These are phyloP conservation scores for Mucuna pruriens DNA, from an alignment of 306 rosid species.

Conservation along the genomic window DNA sequence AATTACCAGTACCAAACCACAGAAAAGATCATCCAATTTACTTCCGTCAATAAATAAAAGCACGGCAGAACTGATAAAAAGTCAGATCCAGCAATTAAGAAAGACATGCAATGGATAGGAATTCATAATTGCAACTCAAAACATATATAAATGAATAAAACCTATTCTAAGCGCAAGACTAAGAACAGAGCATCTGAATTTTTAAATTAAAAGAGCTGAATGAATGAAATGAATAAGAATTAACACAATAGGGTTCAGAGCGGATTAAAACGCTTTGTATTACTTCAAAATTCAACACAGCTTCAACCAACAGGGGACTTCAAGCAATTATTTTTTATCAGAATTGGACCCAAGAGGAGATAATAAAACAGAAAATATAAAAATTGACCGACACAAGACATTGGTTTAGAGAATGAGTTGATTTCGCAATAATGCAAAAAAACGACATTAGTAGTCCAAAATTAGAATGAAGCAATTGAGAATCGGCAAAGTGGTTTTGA, in stretches of 20 bases:
- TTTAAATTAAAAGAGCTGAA: background rate
- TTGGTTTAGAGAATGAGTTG: conserved; percentile 11
- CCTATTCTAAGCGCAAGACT: background rate
- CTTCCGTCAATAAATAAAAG: background rate
- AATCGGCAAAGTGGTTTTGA: background rate
- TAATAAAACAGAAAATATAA: background rate
- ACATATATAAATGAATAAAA: background rate
- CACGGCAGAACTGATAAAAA: conserved; percentile 39
- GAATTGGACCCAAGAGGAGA: background rate
- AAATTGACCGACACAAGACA: conserved; percentile 47
- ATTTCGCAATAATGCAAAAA: conserved; percentile 32
- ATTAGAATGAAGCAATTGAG: background rate
- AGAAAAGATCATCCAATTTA: background rate
- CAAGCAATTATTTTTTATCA: conserved; percentile 17
- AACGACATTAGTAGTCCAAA: conserved; percentile 20
- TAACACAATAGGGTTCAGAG: conserved; percentile 2
- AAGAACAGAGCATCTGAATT: background rate
- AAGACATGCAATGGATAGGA: conserved; percentile 58
- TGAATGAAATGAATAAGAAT: background rate
- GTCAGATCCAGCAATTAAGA: conserved; percentile 67
- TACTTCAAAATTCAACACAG: background rate
- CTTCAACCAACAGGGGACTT: background rate
- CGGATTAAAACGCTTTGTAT: background rate
- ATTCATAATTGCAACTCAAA: conserved; percentile 20
- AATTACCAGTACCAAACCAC: conserved; percentile 17